Conservation (phyloP, 331 rosid genomes). For the Prunus yedoensis region DNA sequence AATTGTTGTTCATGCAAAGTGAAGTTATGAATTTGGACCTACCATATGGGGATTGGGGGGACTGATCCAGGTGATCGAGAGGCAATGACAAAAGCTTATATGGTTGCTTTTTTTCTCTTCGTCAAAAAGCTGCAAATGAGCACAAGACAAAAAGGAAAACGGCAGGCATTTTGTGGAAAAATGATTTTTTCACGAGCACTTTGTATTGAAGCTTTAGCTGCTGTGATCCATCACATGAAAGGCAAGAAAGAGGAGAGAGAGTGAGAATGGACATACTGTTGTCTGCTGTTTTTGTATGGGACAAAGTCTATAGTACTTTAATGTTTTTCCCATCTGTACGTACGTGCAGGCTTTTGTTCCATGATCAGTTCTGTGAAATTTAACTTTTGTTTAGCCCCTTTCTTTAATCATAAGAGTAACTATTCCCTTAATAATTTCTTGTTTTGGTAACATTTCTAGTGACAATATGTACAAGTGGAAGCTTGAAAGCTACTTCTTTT, state of each 20-base stretch:
- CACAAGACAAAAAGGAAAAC: slow-evolving; percentile 28
- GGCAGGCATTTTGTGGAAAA: slow-evolving; percentile 36
- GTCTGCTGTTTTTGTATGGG: slow-evolving; percentile 32
- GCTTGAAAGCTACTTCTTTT: too few species aligned
- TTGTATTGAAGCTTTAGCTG: slow-evolving; percentile 24
- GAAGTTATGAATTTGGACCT: slow-evolving; percentile 16
- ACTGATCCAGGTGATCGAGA: slow-evolving; percentile 32
- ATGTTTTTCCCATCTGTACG: slow-evolving; percentile 17
- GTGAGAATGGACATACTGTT: background rate
- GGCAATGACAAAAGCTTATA: slow-evolving; percentile 6
- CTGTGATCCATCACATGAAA: slow-evolving; percentile 32
- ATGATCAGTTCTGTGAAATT: background rate
- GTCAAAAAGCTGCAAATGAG: slow-evolving; percentile 31
- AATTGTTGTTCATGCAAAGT: too few species aligned
- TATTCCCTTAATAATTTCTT: too few species aligned
- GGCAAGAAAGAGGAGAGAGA: slow-evolving; percentile 13
- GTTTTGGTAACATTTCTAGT: too few species aligned
- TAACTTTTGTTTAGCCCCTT: background rate
- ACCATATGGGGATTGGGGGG: background rate
- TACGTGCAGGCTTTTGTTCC: slow-evolving; percentile 16
- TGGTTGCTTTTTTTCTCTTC: background rate
- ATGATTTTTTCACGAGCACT: slow-evolving; percentile 19
- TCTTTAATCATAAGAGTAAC: background rate
- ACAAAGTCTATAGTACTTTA: slow-evolving; percentile 28
- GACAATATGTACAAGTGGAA: background rate